phyloP scores from a whole-genome alignment of 345 rosid species.

The Eucalyptus melliodora region DNA sequence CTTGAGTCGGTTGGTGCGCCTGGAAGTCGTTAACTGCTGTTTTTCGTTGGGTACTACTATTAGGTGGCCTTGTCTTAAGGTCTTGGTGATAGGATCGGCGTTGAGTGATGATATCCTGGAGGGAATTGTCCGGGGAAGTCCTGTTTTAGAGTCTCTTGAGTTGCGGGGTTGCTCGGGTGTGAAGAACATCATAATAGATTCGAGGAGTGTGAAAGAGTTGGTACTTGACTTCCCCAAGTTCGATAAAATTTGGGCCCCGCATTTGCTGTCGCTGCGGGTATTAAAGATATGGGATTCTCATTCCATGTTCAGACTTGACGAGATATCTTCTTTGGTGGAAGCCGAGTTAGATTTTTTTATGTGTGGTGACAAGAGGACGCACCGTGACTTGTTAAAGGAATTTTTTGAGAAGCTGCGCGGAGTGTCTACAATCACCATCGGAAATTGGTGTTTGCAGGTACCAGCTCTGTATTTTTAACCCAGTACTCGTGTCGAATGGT shows the following conservation, averaged over 20 bases:
- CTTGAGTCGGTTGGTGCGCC: not conserved
- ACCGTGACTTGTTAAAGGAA: not conserved
- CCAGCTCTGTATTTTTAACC: not conserved
- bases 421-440: not conserved
- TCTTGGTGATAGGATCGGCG: not conserved
- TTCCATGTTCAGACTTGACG: not conserved
- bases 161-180: not conserved
- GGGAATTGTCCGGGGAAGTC: not conserved
- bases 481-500: too few relatives aligned
- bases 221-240: rapidly evolving
- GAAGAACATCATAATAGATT: not conserved
- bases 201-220: not conserved
- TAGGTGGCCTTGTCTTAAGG: not conserved
- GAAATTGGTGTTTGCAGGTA: not conserved
- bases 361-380: not conserved
- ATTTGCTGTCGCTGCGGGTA: not conserved
- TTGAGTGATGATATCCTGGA: not conserved
- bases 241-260: not conserved
- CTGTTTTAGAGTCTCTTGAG: not conserved
- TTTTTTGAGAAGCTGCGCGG: too few relatives aligned
- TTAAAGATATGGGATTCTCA: not conserved
- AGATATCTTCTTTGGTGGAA: not conserved
- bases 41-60: not conserved
- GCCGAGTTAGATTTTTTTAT: not conserved
- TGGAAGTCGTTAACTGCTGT: not conserved